Evolutionary conservation across 2,329 filamentous ascomycete genomes (phyloP).

Genomic region (Talaromyces verruculosus): DNA sequence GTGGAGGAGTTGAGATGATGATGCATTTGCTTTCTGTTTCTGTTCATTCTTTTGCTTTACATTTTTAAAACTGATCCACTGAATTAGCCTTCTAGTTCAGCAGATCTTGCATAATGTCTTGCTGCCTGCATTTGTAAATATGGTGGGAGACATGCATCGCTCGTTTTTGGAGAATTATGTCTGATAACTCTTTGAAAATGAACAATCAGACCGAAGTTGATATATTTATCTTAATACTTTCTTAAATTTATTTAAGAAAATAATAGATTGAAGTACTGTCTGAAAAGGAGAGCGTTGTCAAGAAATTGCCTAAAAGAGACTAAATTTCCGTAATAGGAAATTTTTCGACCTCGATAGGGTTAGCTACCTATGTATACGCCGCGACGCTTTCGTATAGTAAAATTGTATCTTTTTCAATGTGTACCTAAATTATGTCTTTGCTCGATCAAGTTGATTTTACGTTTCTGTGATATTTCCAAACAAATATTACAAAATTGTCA

Average conservation of each 20-base stretch:
- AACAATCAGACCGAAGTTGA: background rate
- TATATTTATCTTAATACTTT: background rate
- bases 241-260: background rate
- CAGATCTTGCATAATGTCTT: slow-evolving; percentile 11
- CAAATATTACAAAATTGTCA: background rate
- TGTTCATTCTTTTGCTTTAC: background rate
- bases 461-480: background rate
- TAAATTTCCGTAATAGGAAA: background rate
- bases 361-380: background rate
- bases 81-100: slow-evolving; percentile 1
- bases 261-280: background rate
- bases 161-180: slow-evolving; percentile 12
- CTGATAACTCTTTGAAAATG: slow-evolving; percentile 12
- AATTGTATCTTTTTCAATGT: background rate
- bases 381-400: background rate
- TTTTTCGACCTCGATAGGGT: background rate
- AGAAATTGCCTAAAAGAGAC: slow-evolving; percentile 4
- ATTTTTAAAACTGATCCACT: background rate
- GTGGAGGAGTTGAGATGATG: background rate
- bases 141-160: slow-evolving; percentile 11
- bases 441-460: background rate
- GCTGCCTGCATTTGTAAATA: slow-evolving; percentile 5
- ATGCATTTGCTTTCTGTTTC: background rate
- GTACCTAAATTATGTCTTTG: background rate
- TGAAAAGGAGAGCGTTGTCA: no score